Conservation (phyloP, 352 stramenopile genomes). For the Phytophthora crassamura region DNA sequence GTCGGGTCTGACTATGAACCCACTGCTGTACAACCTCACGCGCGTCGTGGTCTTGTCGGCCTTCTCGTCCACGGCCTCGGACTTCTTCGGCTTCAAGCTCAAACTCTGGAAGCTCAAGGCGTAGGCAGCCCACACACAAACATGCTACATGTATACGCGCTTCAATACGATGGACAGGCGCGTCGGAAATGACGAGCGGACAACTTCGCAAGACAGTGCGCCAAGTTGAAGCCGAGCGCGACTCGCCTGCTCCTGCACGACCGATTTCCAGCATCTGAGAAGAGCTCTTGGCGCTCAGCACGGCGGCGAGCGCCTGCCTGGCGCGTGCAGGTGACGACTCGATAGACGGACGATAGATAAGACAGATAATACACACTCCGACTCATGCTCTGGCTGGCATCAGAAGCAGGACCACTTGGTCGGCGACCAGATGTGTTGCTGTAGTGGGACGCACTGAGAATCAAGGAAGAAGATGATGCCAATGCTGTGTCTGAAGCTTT, state of each 20-base stretch:
- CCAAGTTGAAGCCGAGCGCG: constrained; percentile 14
- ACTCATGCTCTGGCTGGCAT: constrained; percentile 20
- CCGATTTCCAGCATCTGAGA: no score
- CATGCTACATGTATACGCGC: constrained; percentile 12
- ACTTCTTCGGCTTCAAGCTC: constrained; percentile 93
- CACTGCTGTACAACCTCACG: constrained; percentile 90
- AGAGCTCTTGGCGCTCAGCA: no score
- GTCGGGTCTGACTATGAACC: constrained; percentile 91
- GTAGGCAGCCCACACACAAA: constrained; percentile 35
- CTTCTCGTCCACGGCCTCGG: constrained; percentile 88
- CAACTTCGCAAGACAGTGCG: constrained; percentile 13
- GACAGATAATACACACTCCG: constrained; percentile 16
- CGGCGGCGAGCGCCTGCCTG: neutral
- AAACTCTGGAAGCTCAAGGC: constrained; percentile 92
- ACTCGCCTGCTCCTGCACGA: constrained; percentile 27
- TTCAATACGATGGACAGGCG: constrained; percentile 30
- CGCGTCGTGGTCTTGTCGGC: constrained; percentile 89
- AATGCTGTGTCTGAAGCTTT: constrained; percentile 13
- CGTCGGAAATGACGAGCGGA: constrained; percentile 26
- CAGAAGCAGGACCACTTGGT: no score
- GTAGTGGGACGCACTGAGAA: constrained; percentile 21
- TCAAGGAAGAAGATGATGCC: neutral
- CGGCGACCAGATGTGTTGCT: no score
- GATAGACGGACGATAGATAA: constrained; percentile 21
- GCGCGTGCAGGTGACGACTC: constrained; percentile 13